Evolutionary conservation across 1,284 basidiomycete genomes (phyloP).

Genomic region (Leccinum pallidistipes): DNA sequence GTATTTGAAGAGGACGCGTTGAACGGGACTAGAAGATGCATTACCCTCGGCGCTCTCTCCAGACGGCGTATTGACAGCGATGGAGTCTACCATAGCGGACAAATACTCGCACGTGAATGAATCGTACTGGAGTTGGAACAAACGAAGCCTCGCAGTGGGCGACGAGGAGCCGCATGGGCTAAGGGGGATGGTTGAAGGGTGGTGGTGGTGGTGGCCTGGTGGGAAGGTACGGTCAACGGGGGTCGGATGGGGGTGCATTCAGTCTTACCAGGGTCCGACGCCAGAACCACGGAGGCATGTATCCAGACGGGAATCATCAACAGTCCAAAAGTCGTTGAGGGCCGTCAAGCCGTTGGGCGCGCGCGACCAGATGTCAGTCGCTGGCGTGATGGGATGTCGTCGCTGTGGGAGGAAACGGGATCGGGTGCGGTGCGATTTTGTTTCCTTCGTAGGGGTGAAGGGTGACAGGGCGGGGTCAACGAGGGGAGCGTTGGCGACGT

Average conservation of each 20-base stretch:
- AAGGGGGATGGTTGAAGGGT: constrained; percentile 22
- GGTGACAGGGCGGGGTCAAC: constrained; percentile 21
- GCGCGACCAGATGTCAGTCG: too few relatives aligned
- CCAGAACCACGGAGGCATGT: constrained; percentile 19
- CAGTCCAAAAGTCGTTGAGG: constrained; percentile 87
- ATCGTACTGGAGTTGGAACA: constrained; percentile 93
- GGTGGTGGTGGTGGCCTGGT: constrained; percentile 35
- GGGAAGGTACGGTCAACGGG: constrained; percentile 25
- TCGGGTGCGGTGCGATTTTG: constrained; percentile 6
- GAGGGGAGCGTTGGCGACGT: constrained; percentile 23
- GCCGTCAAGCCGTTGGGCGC: constrained; percentile 83
- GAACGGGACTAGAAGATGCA: constrained; percentile 43
- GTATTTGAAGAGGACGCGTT: constrained; percentile 43
- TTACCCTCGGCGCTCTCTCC: constrained; percentile 44
- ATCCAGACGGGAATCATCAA: constrained; percentile 57
- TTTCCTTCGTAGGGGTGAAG: constrained; percentile 27
- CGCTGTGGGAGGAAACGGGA: too few relatives aligned
- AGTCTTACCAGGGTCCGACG: too few relatives aligned
- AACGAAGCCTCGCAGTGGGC: constrained; percentile 56
- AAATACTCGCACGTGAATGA: constrained; percentile 92
- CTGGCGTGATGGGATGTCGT: too few relatives aligned
- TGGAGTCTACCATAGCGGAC: constrained; percentile 87
- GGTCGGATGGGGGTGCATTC: too few relatives aligned
- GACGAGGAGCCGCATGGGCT: constrained; percentile 5
- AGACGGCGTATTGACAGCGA: constrained; percentile 75